These are phyloP conservation scores for Onygenales sp. DNA, from an alignment of 2,329 filamentous ascomycete species.

Conservation along the genomic window DNA sequence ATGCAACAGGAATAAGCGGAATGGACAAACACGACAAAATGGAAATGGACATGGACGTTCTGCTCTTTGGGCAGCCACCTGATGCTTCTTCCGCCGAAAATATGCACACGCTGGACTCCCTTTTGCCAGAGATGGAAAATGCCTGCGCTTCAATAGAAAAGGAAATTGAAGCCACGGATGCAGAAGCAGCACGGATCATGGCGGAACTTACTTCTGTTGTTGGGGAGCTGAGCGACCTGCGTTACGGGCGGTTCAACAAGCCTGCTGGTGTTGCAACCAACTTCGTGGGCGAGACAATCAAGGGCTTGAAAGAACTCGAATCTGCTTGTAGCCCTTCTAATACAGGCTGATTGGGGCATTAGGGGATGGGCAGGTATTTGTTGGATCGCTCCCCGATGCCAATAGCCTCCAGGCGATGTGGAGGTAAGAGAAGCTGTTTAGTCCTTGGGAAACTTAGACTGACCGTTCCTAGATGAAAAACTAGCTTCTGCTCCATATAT, in stretches of 20 bases:
- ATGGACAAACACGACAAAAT: conserved; percentile 24
- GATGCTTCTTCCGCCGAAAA: conserved; percentile 29
- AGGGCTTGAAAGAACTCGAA: conserved; percentile 56
- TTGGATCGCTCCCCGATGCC: neutral
- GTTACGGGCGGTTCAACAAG: conserved; percentile 61
- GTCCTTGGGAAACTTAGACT: too few species aligned
- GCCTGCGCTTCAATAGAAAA: conserved; percentile 57
- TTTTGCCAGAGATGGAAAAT: conserved; percentile 59
- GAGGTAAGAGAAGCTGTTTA: neutral
- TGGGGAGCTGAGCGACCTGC: conserved; percentile 68
- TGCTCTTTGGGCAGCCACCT: conserved; percentile 51
- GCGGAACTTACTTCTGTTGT: conserved; percentile 56
- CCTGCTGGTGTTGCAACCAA: conserved; percentile 46
- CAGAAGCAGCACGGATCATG: conserved; percentile 53
- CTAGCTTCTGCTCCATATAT: too few species aligned
- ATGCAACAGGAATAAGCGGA: conserved; percentile 24
- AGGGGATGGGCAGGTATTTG: neutral
- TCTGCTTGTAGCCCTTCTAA: conserved; percentile 45
- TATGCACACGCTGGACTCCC: conserved; percentile 52
- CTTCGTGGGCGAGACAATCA: conserved; percentile 56
- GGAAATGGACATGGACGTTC: conserved; percentile 36
- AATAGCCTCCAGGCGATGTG: neutral
- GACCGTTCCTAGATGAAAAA: too few species aligned
- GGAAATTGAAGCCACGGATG: conserved; percentile 57
- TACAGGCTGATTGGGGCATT: neutral